Base-by-base conservation (phyloP, 176 grass and related monocot genomes). In the Ensete ventricosum region DNA sequence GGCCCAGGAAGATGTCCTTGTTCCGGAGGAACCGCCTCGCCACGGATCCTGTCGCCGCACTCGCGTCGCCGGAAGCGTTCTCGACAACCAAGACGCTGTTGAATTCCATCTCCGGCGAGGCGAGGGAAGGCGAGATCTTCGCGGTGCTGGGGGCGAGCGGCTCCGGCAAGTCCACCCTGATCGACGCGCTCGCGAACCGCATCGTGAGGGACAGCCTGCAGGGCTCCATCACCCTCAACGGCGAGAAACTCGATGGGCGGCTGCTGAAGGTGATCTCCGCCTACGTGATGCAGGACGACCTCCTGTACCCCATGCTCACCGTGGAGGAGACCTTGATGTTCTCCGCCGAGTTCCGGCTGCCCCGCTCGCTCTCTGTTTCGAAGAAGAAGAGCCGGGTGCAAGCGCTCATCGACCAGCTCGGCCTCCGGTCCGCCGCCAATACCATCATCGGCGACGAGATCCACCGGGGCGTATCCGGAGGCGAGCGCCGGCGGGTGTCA, bases 391-490 rank as follows among this genome's bases (percentile, higher is more conserved):
- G 82, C 8, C 90, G 94, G 21, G 90, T 97, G 75, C 90, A 88
- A 26, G 71, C 83, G 76, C 87, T 97, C 54, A 90, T 97, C 73
- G 88, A 97, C 19, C 94, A 97, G 81, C 90, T 97, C 20, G 94
- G 90, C 12, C 90, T 93, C 70, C 77, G 87, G 62, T 54, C 62
- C 0, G 88, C 94, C 0, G 90, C 85, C 17, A 66, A 88, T 73
- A 97, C 94, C 75, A 97, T 97, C 83, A 97, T 97, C 69, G 94
- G 94, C 54, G 94, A 97, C 77, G 90, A 97, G 80, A 88, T 88
- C 17, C 94, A 93, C 80, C 94, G 94, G 20, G 94, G 94, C 9
- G 85, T 97, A 17, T 97, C 94, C 23, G 94, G 93, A 0, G 94
- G 94, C 0, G 92, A 96, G 78, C 89, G 92, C 50, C 89, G 92